Evolutionary conservation across 345 rosid species (phyloP), one percentile per base, ranked within the genome.

Genomic region (Eucalyptus decipiens): DNA sequence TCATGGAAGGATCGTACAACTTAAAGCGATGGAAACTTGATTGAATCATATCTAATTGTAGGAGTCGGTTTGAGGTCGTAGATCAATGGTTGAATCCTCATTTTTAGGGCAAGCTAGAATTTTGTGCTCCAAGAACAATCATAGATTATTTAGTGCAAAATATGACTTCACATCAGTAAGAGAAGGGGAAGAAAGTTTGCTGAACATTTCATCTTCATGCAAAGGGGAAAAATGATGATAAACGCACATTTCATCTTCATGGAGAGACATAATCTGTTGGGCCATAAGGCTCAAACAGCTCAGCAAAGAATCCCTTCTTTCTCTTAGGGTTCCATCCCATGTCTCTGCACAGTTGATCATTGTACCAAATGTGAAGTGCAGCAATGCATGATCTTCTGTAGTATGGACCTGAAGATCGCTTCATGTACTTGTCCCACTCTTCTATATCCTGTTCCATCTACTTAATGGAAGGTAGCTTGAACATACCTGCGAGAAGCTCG

Each of bases 291-390:
- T 93, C 86, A 48, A 94, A 90, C 32, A 90, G 18, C 43, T 92
- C 94, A 6, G 94, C 89, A 30, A 92, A 81, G 30, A 93, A 87
- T 48, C 94, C 92, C 17, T 87, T 88, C 90, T 93, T 91, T 62
- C 95, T 92, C 52, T 51, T 90, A 3, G 92, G 94, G 72, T 91
- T 94, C 92, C 93, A 90, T 26, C 90, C 91, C 90, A 93, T 92
- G 80, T 93, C 95, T n/a, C 85, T 92, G 90, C 95, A 93, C 2
- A 92, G 67, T 62, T 91, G 92, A 76, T 94, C 94, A 89, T 90
- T 93, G 90, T 92, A 89, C 92, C 94, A 93, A 51, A 93, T 91
- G 18, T 94, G 93, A 26, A 90, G 88, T 13, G 76, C 88, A 28
- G 69, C 92, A 14, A 91, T 89, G 91, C 93, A 89, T 32, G 93